Conservation (phyloP, 2,329 filamentous ascomycete genomes). For the Colletotrichum truncatum region DNA sequence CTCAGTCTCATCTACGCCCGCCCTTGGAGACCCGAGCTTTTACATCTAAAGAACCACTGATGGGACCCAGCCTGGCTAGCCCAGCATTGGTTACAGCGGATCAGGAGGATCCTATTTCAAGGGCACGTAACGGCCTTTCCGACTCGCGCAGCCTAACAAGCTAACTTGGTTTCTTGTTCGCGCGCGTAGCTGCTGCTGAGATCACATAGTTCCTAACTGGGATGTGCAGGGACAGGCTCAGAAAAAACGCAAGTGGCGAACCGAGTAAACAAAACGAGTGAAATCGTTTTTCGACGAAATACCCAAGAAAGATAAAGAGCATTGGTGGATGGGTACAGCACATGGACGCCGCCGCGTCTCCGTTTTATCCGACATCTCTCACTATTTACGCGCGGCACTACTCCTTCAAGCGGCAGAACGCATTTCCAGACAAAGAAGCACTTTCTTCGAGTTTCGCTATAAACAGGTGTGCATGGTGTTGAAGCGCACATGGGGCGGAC, state of each 20-base stretch:
- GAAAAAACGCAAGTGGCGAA: slow-evolving; percentile 33
- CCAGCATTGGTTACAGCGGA: slow-evolving; percentile 69
- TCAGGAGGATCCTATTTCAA: slow-evolving; percentile 65
- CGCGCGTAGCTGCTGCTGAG: slow-evolving; percentile 30
- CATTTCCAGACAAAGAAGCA: slow-evolving; percentile 1
- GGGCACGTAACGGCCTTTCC: slow-evolving; percentile 56
- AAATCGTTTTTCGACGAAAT: slow-evolving; percentile 26
- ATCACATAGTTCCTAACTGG: slow-evolving; percentile 34
- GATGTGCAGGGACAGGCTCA: slow-evolving; percentile 33
- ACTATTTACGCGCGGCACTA: not conserved
- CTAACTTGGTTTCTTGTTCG: slow-evolving; percentile 41
- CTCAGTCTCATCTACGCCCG: slow-evolving; percentile 48
- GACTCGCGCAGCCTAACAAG: slow-evolving; percentile 49
- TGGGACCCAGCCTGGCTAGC: slow-evolving; percentile 65
- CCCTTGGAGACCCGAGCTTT: slow-evolving; percentile 68
- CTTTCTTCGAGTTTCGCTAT: not conserved
- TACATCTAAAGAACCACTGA: slow-evolving; percentile 72
- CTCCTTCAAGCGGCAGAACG: slow-evolving; percentile 7
- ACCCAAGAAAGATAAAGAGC: slow-evolving; percentile 24
- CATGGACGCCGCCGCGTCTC: not conserved
- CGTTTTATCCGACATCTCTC: slow-evolving; percentile 2
- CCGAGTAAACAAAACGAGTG: slow-evolving; percentile 26
- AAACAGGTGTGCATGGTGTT: slow-evolving; percentile 9
- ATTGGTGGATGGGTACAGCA: slow-evolving; percentile 8
- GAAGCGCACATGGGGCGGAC: not conserved